Evolutionary conservation across 108 stramenopile genomes (phyloP).

Genomic region (Schizochytrium sp.): DNA sequence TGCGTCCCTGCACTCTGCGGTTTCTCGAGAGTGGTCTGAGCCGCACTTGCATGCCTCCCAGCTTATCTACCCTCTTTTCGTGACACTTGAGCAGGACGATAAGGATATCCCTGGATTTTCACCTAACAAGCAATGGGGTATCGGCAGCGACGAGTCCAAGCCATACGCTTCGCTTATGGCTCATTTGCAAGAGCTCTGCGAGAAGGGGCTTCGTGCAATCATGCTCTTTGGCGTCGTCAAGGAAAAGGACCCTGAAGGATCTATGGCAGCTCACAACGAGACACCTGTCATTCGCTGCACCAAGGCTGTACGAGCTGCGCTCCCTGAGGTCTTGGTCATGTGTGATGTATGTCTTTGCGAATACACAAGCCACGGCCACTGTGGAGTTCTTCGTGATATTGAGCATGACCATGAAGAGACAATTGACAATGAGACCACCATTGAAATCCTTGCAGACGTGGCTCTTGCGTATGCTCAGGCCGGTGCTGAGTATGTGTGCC

Average conservation of each 20-base stretch:
- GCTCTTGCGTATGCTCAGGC: conserved; percentile 95
- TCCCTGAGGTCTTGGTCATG: conserved; percentile 30
- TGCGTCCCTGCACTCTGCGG: conserved; percentile 17
- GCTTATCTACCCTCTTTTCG: conserved; percentile 48
- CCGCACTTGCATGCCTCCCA: conserved; percentile 41
- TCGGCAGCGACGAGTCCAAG: conserved; percentile 1
- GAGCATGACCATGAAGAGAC: conserved; percentile 85
- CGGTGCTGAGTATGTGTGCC: conserved; percentile 95
- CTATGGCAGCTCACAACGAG: conserved; percentile 19
- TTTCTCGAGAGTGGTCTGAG: conserved; percentile 42
- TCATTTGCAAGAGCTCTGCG: conserved; percentile 34
- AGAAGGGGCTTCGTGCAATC: conserved; percentile 43
- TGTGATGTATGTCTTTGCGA: conserved; percentile 60
- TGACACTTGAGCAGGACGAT: conserved; percentile 31
- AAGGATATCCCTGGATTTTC: conserved; percentile 13
- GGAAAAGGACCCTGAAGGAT: conserved; percentile 49
- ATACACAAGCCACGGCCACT: conserved; percentile 84
- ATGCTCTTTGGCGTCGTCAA: conserved; percentile 61
- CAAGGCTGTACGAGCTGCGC: conserved; percentile 1
- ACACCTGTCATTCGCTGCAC: conserved; percentile 12
- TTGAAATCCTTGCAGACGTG: conserved; percentile 96
- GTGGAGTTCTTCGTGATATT: conserved; percentile 80
- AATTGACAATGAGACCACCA: conserved; percentile 96
- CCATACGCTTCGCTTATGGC: conserved; percentile 22
- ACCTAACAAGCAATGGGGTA: conserved; percentile 53